Evolutionary conservation across 805 yeast genomes (phyloP), one percentile per base, ranked within the genome.

Genomic region (Lipomyces mesembrius): DNA sequence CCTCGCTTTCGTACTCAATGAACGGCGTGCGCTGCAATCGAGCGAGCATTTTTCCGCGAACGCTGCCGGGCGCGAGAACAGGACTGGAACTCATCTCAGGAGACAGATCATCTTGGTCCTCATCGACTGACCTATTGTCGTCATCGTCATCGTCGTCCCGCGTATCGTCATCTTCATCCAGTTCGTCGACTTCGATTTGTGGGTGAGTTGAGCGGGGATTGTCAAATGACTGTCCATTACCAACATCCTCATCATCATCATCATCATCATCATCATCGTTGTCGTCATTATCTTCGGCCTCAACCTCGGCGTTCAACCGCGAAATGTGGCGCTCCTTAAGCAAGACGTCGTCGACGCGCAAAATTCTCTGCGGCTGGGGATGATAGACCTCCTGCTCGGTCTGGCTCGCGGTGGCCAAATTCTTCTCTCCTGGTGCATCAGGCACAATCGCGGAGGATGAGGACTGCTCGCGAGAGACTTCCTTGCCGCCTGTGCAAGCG

Each of bases 341-440:
- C 27, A 68, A 59, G 11, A 68, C 64, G 55, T 67, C 71, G 54
- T 68, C 71, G 29, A 68, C 71, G 4, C 63, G 64, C 22, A 68
- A 34, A 11, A 61, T 60, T 25, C 66, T 67, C 60, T 62, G 65
- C 7, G 71, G 71, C 64, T 60, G 67, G 6, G 71, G 71, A 34
- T 67, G 69, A 46, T 34, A 20, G 53, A 60, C 37, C n/a, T 60
- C 62, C 3, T n/a, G n/a, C 2, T 57, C 60, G 25, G 0, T 2
- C 17, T 32, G 63, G 32, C 52, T 52, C n/a, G 20, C 20, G 3
- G 49, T 4, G 2, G 57, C 34, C 20, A 51, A 49, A n/a, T 52
- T 52, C 35, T 12, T 25, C 55, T 55, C 60, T 43, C 49, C 22
- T n/a, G 25, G n/a, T 2, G 55, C 43, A 9, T 52, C 55, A 25